phyloP scores from a whole-genome alignment of 305 asterid species.

The Rubia peregrina region DNA sequence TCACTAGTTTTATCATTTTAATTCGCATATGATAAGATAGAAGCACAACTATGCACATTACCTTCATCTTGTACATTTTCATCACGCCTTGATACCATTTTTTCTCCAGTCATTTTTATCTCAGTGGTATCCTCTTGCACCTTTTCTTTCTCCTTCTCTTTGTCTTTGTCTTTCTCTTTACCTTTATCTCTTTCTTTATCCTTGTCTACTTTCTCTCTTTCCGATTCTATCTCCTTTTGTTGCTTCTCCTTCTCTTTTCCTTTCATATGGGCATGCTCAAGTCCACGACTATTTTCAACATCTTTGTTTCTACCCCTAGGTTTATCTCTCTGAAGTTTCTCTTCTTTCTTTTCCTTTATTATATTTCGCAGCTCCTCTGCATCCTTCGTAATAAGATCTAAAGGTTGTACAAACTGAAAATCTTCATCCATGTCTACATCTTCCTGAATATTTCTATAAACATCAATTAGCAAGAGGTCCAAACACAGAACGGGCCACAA shows the following conservation, averaged over 20 bases:
- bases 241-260: slow-evolving; percentile 67
- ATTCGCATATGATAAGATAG: background rate
- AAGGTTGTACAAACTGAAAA: slow-evolving; percentile 82
- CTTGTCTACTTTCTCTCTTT: slow-evolving; percentile 39
- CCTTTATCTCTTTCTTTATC: slow-evolving; percentile 46
- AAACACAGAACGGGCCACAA: slow-evolving; percentile 9
- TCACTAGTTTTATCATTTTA: background rate
- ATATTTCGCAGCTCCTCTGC: slow-evolving; percentile 70
- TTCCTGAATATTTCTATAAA: slow-evolving; percentile 51
- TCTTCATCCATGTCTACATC: slow-evolving; percentile 79
- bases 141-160: slow-evolving; percentile 54
- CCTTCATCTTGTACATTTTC: slow-evolving; percentile 66
- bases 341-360: slow-evolving; percentile 72
- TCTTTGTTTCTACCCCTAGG: slow-evolving; percentile 65
- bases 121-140: slow-evolving; percentile 45
- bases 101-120: slow-evolving; percentile 40
- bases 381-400: slow-evolving; percentile 87
- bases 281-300: slow-evolving; percentile 52
- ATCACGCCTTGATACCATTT: slow-evolving; percentile 36
- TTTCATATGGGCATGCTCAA: slow-evolving; percentile 41
- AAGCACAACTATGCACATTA: slow-evolving; percentile 23
- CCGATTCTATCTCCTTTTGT: slow-evolving; percentile 55
- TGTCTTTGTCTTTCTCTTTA: slow-evolving; percentile 48
- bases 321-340: slow-evolving; percentile 44
- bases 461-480: slow-evolving; percentile 25